Conservation (phyloP, 352 stramenopile genomes). For the Elongisporangium senticosum region DNA sequence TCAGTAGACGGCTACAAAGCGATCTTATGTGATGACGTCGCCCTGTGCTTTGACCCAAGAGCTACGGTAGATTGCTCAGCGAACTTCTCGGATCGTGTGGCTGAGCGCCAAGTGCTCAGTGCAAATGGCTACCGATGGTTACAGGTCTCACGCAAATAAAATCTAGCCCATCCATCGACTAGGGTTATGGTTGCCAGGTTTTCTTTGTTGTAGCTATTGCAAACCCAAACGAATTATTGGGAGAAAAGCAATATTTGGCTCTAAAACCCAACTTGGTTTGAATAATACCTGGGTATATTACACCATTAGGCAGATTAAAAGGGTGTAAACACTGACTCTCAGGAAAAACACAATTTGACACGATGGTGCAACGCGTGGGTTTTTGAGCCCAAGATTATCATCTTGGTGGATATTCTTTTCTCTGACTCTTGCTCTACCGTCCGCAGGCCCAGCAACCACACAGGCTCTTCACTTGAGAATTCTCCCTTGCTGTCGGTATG, state of each 20-base stretch:
- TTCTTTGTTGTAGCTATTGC: not conserved
- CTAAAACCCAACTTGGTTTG: not conserved
- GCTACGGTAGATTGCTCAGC: not conserved
- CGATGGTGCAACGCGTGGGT: not conserved
- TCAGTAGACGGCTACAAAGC: not conserved
- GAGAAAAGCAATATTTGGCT: not conserved
- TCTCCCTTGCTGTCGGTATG: constrained; percentile 23
- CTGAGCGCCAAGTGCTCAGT: not conserved
- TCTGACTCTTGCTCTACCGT: not conserved
- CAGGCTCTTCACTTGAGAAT: not conserved
- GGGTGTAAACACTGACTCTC: not conserved
- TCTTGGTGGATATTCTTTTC: not conserved
- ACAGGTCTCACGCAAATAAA: not conserved
- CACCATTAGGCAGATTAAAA: not conserved
- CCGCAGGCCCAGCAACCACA: not conserved
- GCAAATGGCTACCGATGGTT: not conserved
- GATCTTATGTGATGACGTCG: not conserved
- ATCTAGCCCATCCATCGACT: not conserved
- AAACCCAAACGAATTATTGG: not conserved
- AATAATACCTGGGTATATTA: not conserved
- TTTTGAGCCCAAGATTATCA: not conserved
- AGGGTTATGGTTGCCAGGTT: not conserved
- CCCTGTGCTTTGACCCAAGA: not conserved
- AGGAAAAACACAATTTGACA: not conserved
- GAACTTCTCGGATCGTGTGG: not conserved